Conservation (phyloP, 2,329 filamentous ascomycete genomes). For the Talaromyces pinophilus region DNA sequence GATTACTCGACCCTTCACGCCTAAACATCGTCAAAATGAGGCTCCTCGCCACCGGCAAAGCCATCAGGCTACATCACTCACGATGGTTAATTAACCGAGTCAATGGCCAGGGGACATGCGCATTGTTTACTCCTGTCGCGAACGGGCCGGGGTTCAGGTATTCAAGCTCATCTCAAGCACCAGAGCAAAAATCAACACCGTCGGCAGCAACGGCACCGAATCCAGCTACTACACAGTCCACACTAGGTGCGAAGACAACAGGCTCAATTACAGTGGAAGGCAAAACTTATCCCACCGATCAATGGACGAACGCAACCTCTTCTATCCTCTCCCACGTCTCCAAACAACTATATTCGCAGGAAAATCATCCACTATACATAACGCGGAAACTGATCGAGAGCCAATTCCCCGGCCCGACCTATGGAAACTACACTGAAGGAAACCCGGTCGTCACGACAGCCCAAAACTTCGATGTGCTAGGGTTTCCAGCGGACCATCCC, state of each 20-base stretch:
- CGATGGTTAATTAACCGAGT: slow-evolving; percentile 34
- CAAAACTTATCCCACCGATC: slow-evolving; percentile 66
- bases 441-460: slow-evolving; percentile 79
- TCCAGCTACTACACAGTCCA: background rate
- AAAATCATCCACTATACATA: slow-evolving; percentile 85
- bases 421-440: slow-evolving; percentile 74
- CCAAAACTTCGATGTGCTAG: slow-evolving; percentile 96
- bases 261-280: slow-evolving; percentile 60
- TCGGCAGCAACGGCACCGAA: background rate
- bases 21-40: slow-evolving; percentile 34
- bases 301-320: slow-evolving; percentile 80
- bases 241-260: slow-evolving; percentile 6
- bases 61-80: slow-evolving; percentile 39
- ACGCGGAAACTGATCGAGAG: slow-evolving; percentile 91
- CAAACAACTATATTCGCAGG: slow-evolving; percentile 82
- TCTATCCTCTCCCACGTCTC: slow-evolving; percentile 74
- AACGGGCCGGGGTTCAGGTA: slow-evolving; percentile 10
- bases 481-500: slow-evolving; percentile 83
- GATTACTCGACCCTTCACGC: background rate
- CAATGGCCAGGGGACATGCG: background rate
- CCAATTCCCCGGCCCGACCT: slow-evolving; percentile 72
- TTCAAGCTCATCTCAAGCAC: slow-evolving; percentile 36
- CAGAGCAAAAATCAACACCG: slow-evolving; percentile 26
- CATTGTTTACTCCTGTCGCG: slow-evolving; percentile 13
- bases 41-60: slow-evolving; percentile 43